Conservation (phyloP, 768 basidiomycete species). For the Leccinum subgranulosum region DNA sequence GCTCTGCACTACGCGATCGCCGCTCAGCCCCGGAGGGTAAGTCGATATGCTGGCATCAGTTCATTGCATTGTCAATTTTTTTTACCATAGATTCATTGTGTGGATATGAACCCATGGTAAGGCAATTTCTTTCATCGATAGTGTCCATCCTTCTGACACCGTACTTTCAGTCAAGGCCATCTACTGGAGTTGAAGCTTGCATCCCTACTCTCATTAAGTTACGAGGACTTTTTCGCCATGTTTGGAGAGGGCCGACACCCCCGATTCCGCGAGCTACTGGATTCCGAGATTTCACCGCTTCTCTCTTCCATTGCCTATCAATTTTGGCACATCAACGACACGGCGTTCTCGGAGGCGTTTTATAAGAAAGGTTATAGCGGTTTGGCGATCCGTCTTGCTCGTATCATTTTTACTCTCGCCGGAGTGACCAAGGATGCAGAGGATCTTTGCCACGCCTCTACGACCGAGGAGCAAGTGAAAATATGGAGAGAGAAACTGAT, state of each 20-base stretch:
- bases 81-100: conserved; percentile 52
- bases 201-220: conserved; percentile 50
- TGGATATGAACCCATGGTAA: conserved; percentile 69
- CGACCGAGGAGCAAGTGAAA: conserved; percentile 51
- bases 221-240: conserved; percentile 61
- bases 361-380: conserved; percentile 69
- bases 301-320: conserved; percentile 73
- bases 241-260: conserved; percentile 65
- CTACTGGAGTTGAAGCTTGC: conserved; percentile 79
- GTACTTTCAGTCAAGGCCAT: conserved; percentile 56
- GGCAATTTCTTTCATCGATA: not conserved
- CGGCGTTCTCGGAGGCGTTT: conserved; percentile 50
- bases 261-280: conserved; percentile 58
- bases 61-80: not conserved
- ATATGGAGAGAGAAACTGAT: conserved; percentile 62
- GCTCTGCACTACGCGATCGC: conserved; percentile 74
- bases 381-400: conserved; percentile 62
- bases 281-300: conserved; percentile 58
- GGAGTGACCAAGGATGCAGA: conserved; percentile 57
- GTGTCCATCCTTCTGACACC: not conserved
- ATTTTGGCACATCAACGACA: conserved; percentile 67
- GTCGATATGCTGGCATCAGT: conserved; percentile 9
- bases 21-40: conserved; percentile 52
- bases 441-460: conserved; percentile 51
- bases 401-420: conserved; percentile 54